Base-by-base conservation (phyloP, 2,329 filamentous ascomycete genomes). In the Sclerotinia subarctica region DNA sequence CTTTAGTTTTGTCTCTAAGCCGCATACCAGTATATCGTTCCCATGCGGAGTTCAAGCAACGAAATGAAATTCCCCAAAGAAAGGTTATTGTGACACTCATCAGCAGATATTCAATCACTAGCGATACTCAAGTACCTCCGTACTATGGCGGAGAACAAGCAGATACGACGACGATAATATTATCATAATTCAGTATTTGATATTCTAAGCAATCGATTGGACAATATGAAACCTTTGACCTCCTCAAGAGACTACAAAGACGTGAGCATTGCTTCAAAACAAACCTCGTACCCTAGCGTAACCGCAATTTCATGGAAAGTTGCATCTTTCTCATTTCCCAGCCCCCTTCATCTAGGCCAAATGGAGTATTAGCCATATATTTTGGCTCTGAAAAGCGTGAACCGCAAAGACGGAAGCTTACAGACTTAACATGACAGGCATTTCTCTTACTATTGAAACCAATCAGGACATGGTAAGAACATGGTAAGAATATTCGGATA, bases 311-410 rank as follows among this genome's bases (percentile, higher is more conserved):
- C n/a, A 51, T 62, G 59, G 46, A 19, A 15, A 38, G 21, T 26
- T 51, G 46, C 59, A 51, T 62, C 46, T 38, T 38, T 51, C 46
- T 62, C 46, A 62, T 62, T 51, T 62, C 59, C 59, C 46, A 49
- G 17, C 44, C 44, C 44, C 32, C 29, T 51, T 49, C 29, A 38
- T 46, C 46, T 38, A 24, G 11, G 19, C 32, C 21, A 11, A 49
- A 62, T 8, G 46, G 58, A 51, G 46, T 13, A 49, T 19, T 21
- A 51, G 58, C 46, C 58, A 62, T 26, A 19, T 35, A 26, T 26
- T 32, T 60, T 44, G 58, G 15, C 58, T 24, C 15, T 60, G 29
- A 35, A 21, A 32, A 47, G 42, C 29, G 11, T 58, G 38, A 24
- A 29, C 19, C 19, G 56, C 44, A 46, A 29, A 46, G 56, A 8